Percentiles rank a stretch among this genome's conserved stretches.
phyloP scores from a whole-genome alignment of 2,329 filamentous ascomycete species.

The Nemania serpens region DNA sequence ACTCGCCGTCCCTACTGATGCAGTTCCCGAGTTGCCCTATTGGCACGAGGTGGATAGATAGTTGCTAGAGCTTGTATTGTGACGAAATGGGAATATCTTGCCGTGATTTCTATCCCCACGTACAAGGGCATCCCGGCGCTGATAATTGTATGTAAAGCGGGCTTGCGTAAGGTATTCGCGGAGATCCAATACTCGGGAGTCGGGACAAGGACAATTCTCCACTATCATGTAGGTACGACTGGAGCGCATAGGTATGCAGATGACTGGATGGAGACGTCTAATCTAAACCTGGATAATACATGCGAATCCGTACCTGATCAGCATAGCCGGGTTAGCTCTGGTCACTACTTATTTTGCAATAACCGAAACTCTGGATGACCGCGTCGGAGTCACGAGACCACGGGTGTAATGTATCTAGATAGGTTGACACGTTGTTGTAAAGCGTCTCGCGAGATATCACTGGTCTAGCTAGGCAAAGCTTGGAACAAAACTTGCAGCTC shows the following conservation, averaged over 20 bases:
- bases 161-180: conserved; percentile 23
- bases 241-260: no score
- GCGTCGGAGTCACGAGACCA: no score
- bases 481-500: no score
- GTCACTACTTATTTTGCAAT: neutral
- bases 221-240: neutral
- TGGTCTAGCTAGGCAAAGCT: neutral
- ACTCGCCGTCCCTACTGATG: conserved; percentile 10
- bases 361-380: no score
- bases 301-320: conserved; percentile 19
- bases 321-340: conserved; percentile 17
- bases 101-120: conserved; percentile 3
- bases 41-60: no score
- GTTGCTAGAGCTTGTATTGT: neutral
- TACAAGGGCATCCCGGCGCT: neutral
- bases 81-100: conserved; percentile 6
- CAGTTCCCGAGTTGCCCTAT: conserved; percentile 7
- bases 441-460: conserved; percentile 5
- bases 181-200: conserved; percentile 16
- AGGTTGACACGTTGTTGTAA: no score
- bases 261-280: no score
- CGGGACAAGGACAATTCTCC: conserved; percentile 7
- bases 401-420: no score
- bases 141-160: conserved; percentile 5
- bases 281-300: neutral